These are phyloP conservation scores for Pestalotiopsis sp. DNA, from an alignment of 2,329 filamentous ascomycete species.

Conservation along the genomic window DNA sequence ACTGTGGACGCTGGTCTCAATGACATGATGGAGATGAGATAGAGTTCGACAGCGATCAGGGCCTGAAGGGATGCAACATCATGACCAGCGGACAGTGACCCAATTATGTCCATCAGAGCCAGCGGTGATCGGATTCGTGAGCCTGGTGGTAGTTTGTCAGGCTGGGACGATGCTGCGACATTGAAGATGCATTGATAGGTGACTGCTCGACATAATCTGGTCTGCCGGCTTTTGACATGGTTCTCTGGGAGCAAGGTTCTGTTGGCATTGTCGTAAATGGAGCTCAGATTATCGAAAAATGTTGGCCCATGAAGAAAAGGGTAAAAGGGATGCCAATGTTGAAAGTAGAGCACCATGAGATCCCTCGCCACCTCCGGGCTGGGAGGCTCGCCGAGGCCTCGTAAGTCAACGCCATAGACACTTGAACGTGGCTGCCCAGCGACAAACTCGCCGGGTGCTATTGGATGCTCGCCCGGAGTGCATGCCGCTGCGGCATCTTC, in stretches of 20 bases:
- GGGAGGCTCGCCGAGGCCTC: conserved; percentile 29
- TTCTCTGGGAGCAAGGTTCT: not conserved
- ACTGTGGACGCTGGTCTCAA: conserved; percentile 50
- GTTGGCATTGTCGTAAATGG: conserved; percentile 32
- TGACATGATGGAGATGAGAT: conserved; percentile 49
- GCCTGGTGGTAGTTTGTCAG: conserved; percentile 31
- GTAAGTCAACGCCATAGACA: conserved; percentile 19
- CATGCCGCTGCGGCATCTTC: not conserved
- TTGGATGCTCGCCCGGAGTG: not conserved
- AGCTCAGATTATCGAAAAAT: conserved; percentile 46
- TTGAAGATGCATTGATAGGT: conserved; percentile 55
- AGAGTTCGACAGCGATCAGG: conserved; percentile 49
- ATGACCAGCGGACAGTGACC: conserved; percentile 39
- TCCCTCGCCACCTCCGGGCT: conserved; percentile 35
- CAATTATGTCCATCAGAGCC: conserved; percentile 39
- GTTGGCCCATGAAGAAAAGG: conserved; percentile 54
- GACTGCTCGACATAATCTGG: conserved; percentile 34
- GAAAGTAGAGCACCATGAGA: conserved; percentile 51
- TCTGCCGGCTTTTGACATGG: conserved; percentile 16
- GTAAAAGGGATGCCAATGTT: conserved; percentile 53
- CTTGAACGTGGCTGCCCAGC: not conserved
- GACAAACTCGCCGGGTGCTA: not conserved
- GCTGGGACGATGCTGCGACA: conserved; percentile 38
- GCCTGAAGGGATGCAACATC: conserved; percentile 50
- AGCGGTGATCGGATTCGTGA: conserved; percentile 39